Percentiles rank a stretch among this genome's conserved stretches.
phyloP scores from a whole-genome alignment of 495 filamentous ascomycete genomes.

The Hyaloscypha hepaticicola region DNA sequence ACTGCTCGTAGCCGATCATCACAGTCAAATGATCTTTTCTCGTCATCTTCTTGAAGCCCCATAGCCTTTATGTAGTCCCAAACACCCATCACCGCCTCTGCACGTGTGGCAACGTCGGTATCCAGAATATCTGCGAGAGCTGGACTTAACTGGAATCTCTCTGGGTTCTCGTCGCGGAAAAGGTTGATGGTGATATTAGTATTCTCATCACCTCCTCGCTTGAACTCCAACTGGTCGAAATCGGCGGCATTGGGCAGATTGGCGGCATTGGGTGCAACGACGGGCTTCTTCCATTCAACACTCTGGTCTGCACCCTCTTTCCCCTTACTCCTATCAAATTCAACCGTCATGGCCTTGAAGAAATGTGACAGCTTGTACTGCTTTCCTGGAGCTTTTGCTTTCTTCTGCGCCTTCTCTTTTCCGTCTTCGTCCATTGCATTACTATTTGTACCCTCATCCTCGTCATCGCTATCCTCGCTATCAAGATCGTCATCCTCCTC shows the following conservation, averaged over 20 bases:
- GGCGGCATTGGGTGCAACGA: slow-evolving; percentile 50
- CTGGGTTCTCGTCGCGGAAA: slow-evolving; percentile 78
- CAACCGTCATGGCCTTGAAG: slow-evolving; percentile 86
- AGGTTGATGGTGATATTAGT: slow-evolving; percentile 88
- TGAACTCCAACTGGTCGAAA: slow-evolving; percentile 90
- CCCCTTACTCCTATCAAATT: slow-evolving; percentile 65
- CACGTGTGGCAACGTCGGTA: slow-evolving; percentile 78
- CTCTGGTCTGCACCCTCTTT: slow-evolving; percentile 59
- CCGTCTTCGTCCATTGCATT: slow-evolving; percentile 65
- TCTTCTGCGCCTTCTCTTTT: slow-evolving; percentile 41
- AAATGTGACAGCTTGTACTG: slow-evolving; percentile 75
- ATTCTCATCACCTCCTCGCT: slow-evolving; percentile 88
- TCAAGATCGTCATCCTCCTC: slow-evolving; percentile 63
- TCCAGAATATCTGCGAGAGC: slow-evolving; percentile 84
- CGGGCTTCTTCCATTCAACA: slow-evolving; percentile 71
- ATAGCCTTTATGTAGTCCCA: slow-evolving; percentile 93
- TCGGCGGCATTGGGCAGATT: slow-evolving; percentile 58
- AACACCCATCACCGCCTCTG: slow-evolving; percentile 82
- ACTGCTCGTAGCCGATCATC: slow-evolving; percentile 78
- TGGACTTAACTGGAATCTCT: slow-evolving; percentile 75
- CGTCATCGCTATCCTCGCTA: slow-evolving; percentile 58
- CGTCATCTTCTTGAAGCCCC: slow-evolving; percentile 87
- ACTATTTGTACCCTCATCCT: slow-evolving; percentile 41
- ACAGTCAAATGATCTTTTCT: slow-evolving; percentile 86
- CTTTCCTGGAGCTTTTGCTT: slow-evolving; percentile 39